Evolutionary conservation across 495 filamentous ascomycete species (phyloP), one percentile per base, ranked within the genome.

Genomic region (Aspergillus baeticus): DNA sequence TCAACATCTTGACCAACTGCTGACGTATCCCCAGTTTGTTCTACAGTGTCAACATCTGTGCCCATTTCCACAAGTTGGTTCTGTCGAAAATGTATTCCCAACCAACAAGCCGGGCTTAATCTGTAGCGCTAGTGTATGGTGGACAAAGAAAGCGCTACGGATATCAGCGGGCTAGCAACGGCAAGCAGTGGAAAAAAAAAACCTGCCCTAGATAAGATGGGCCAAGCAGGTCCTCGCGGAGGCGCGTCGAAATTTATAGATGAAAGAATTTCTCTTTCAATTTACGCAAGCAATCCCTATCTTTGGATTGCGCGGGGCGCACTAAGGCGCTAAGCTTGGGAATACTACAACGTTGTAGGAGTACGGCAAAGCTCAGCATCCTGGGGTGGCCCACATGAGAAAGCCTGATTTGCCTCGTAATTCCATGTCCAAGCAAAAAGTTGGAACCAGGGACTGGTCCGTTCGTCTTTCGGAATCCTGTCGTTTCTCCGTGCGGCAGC

Each of bases 31-130:
- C 49, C 55, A 26, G 57, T 53, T 56, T 62, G 71, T 52, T 68
- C 63, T 47, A 69, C 66, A 58, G 64, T 23, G 49, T 70, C 68
- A 35, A 49, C 11, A 48, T 48, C 23, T 39, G 53, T 26, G 34
- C 34, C 44, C 53, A 55, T 55, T 45, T 45, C 39, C 34, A 38
- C 41, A 22, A 29, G 5, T 14, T 2, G 42, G 10, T 45, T 14
- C 11, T 5, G 42, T 6, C 3, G 11, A 11, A 20, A n/a, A 22
- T 26, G n/a, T n/a, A 14, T 36, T 22, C 14, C 22, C 2, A 26
- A 23, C 0, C 15, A 5, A 11, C 14, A 34, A 10, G 47, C 34
- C 7, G 34, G 37, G 18, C 23, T 18, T 22, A 14, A 45, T n/a
- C 2, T 22, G 34, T 15, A 15, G 34, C 34, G 34, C 23, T 10